Conservation (phyloP, 116 monocot genomes). For the Papilionanthe hybrid region DNA sequence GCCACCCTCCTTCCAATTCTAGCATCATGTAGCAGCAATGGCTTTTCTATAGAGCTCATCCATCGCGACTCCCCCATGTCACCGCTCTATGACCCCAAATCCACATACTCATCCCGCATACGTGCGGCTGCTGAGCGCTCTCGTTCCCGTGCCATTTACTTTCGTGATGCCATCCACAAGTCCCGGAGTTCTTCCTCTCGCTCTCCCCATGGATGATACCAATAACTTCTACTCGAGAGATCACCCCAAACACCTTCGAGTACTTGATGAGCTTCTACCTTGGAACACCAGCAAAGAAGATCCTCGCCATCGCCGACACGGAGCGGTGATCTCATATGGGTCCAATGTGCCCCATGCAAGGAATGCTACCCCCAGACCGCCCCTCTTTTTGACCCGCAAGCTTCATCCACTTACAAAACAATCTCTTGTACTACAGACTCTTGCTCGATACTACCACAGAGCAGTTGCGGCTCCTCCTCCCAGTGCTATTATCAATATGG, state of each 20-base stretch:
- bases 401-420: slow-evolving; percentile 5
- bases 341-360: slow-evolving; percentile 4
- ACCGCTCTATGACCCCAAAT: not conserved
- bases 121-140: not conserved
- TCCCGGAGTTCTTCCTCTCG: not conserved
- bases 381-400: not conserved
- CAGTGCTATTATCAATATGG: slow-evolving; percentile 17
- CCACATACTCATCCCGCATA: not conserved
- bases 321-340: slow-evolving; percentile 62
- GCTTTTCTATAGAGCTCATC: slow-evolving; percentile 4
- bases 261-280: not conserved
- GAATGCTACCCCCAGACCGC: slow-evolving; percentile 6
- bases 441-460: not conserved
- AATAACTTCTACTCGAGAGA: not conserved
- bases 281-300: not conserved
- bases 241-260: not conserved
- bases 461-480: not conserved
- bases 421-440: not conserved
- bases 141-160: not conserved
- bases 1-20: not conserved
- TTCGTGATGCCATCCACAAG: not conserved
- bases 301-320: slow-evolving; percentile 22
- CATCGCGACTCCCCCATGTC: slow-evolving; percentile 7
- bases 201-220: no score
- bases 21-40: not conserved